A percentile compares a stretch with the other conserved stretches of the same genome.
Evolutionary conservation across 495 filamentous ascomycete genomes (phyloP).

Genomic region (Cercophora samala): DNA sequence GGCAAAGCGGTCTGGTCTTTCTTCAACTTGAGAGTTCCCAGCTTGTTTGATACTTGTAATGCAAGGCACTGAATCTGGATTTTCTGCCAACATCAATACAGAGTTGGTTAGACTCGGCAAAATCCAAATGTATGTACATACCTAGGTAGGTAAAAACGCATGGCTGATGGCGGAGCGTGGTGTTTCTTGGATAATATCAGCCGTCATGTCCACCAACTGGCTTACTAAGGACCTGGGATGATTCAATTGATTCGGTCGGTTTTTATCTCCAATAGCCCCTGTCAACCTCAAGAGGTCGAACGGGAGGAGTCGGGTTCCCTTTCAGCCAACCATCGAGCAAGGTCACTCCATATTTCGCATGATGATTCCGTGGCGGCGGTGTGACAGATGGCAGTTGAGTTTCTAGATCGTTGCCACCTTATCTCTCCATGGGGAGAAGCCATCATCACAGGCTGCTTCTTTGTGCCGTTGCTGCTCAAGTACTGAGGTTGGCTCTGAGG

Average conservation of each 20-base stretch:
- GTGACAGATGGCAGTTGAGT: not conserved
- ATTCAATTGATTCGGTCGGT: not conserved
- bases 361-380: not conserved
- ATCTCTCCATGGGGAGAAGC: not conserved
- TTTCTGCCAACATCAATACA: not conserved
- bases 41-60: not conserved
- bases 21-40: not conserved
- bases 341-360: not conserved
- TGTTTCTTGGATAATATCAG: too few relatives aligned
- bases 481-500: not conserved
- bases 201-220: too few relatives aligned
- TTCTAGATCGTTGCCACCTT: not conserved
- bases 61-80: conserved; percentile 9
- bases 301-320: not conserved
- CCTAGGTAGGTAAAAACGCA: too few relatives aligned
- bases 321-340: not conserved
- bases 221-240: not conserved
- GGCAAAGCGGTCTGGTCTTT: not conserved
- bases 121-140: too few relatives aligned
- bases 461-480: not conserved
- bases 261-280: not conserved
- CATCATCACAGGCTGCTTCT: not conserved
- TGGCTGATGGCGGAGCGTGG: too few relatives aligned
- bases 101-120: too few relatives aligned
- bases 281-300: not conserved